Evolutionary conservation across 2,329 filamentous ascomycete species (phyloP).

Genomic region (Fusarium sarcochroum): DNA sequence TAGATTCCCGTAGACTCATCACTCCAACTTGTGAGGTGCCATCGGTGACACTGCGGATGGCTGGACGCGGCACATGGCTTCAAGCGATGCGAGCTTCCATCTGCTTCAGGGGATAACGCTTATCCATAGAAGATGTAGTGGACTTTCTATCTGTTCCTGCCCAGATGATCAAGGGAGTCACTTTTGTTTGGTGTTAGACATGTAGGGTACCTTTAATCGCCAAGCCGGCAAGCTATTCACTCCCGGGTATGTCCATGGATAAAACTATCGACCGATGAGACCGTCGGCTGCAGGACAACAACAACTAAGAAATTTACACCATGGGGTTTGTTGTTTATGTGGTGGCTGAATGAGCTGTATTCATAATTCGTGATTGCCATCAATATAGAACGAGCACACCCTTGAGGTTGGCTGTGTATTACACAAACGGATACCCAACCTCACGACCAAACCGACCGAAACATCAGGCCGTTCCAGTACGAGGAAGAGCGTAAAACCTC

Average conservation of each 20-base stretch:
- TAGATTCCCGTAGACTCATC: slow-evolving; percentile 33
- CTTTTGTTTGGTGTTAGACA: neutral
- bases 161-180: neutral
- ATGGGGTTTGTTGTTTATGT: neutral
- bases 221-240: slow-evolving; percentile 4
- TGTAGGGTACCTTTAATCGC: slow-evolving; percentile 26
- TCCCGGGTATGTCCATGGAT: neutral
- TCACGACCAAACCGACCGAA: neutral
- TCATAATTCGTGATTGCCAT: too few species aligned
- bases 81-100: slow-evolving; percentile 34
- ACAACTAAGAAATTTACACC: neutral
- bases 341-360: neutral
- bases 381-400: neutral
- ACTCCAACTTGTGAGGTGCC: slow-evolving; percentile 27
- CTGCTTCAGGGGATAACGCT: neutral
- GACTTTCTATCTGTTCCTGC: neutral
- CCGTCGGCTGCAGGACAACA: neutral
- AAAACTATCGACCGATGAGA: neutral
- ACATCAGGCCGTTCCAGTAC: neutral
- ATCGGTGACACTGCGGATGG: slow-evolving; percentile 33
- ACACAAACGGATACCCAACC: neutral
- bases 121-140: neutral
- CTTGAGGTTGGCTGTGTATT: neutral
- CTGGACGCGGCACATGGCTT: slow-evolving; percentile 30
- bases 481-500: too few species aligned